Base-by-base conservation (phyloP, 1,139 yeast species). In the Pneumocystis murina region DNA sequence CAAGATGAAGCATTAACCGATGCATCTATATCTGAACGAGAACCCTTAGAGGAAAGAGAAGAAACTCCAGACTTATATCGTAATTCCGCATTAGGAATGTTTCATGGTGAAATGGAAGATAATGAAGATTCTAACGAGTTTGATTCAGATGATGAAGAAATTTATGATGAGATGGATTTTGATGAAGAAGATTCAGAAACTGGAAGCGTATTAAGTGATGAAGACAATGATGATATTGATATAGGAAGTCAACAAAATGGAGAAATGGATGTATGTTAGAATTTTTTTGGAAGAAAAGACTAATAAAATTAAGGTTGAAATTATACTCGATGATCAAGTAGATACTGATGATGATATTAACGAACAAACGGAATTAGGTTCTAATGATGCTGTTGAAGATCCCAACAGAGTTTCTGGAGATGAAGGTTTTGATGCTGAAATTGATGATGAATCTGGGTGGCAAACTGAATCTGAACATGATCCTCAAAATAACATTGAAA, bases 81-180 rank as follows among this genome's bases (percentile, higher is more conserved):
- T 63, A 89, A 91, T 72, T 90, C 97, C 0, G 88, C 97, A 0
- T 78, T 91, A 62, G 97, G 97, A 1, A 90, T 91, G 96, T 91
- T 87, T 72, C 65, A 65, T 41, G 67, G 68, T 10, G 97, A 91
- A 70, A 84, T 87, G 62, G 86, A 79, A 41, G 95, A 87, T 63
- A 61, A 64, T 14, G 68, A 66, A 20, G 60, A 62, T n/a, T 63
- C 66, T 40, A 66, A 64, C 14, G 64, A 63, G n/a, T 66, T 65
- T 16, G 77, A 76, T 43, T 75, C 73, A 48, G 78, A 72, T 43
- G 73, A 69, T 28, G 71, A 71, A 59, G 73, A 70, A 33, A 70
- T 68, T 48, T 72, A 68, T 30, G 71, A 69, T 43, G 68, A 66
- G 36, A 72, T 68, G 20, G 70, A 70, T 24, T 74, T 70, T 39